A percentile compares a stretch with the other conserved stretches of the same genome.
Evolutionary conservation across 192 early-diverging fungal genomes (phyloP).

Genomic region (Coemansia sp.): DNA sequence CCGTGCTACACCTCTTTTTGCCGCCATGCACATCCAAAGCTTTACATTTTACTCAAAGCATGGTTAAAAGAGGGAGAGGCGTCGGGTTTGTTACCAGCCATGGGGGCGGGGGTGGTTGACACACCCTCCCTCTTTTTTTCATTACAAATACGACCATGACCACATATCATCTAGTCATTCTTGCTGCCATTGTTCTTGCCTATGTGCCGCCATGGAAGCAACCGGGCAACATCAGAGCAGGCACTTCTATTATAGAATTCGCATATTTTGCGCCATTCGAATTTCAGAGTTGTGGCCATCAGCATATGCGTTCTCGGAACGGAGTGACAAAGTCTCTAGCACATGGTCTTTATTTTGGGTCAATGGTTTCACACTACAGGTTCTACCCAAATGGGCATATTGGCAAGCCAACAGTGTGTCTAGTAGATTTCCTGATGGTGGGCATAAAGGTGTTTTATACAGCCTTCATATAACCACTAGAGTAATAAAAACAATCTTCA

Average conservation of each 20-base stretch:
- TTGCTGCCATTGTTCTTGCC: conserved; percentile 3
- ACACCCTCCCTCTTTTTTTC: conserved; percentile 21
- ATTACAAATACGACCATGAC: background rate
- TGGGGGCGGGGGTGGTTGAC: conserved; percentile 26
- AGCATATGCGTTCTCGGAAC: background rate
- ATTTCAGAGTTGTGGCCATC: too few relatives aligned
- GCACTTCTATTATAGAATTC: background rate
- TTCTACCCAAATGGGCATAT: too few relatives aligned
- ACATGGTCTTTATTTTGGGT: background rate
- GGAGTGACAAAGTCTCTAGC: background rate
- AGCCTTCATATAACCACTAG: too few relatives aligned
- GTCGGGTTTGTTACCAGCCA: conserved; percentile 28
- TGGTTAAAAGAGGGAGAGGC: conserved; percentile 15
- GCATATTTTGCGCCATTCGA: background rate
- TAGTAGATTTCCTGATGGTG: too few relatives aligned
- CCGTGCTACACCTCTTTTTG: background rate
- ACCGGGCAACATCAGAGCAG: background rate
- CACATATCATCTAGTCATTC: conserved; percentile 10
- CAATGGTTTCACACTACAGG: too few relatives aligned
- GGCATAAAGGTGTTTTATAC: too few relatives aligned
- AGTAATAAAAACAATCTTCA: too few relatives aligned
- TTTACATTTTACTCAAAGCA: conserved; percentile 9
- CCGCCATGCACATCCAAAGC: conserved; percentile 4
- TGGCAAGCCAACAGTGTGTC: too few relatives aligned
- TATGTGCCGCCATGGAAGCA: conserved; percentile 2